A percentile compares a stretch with the other conserved stretches of the same genome.
Conservation (phyloP, 345 rosid species). For the Eucalyptus pauciflora region DNA sequence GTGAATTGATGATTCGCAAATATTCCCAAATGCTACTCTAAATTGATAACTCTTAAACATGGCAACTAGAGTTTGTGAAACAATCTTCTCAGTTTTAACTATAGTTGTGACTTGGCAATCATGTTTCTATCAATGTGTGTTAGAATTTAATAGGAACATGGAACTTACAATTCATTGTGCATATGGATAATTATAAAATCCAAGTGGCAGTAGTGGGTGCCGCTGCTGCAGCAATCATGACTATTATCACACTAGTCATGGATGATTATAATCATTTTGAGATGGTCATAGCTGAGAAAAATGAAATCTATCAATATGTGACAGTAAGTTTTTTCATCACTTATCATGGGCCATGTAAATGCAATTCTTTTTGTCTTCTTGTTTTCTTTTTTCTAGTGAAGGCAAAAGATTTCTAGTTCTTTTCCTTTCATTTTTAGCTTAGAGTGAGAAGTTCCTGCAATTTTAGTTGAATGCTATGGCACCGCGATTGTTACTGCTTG, state of each 20-base stretch:
- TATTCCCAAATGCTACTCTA: neutral
- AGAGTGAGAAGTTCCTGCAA: neutral
- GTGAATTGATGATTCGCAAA: neutral
- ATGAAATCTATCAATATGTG: neutral
- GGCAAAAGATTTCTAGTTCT: neutral
- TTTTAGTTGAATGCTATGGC: neutral
- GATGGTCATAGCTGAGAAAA: neutral
- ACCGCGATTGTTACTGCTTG: neutral
- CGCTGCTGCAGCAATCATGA: neutral
- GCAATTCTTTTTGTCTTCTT: neutral
- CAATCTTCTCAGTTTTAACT: neutral
- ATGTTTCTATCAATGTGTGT: neutral
- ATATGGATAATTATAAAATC: neutral
- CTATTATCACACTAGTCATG: neutral
- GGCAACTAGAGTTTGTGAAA: neutral
- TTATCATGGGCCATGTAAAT: neutral
- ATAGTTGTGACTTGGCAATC: neutral
- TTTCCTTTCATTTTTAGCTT: neutral
- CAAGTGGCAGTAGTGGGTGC: neutral
- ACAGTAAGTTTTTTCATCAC: neutral
- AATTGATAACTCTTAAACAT: neutral
- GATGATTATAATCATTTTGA: neutral
- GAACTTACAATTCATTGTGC: neutral
- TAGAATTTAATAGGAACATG: neutral
- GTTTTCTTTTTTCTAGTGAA: neutral